Evolutionary conservation across 1,139 yeast species (phyloP), one percentile per base, ranked within the genome.

Genomic region (Spathaspora sp.): DNA sequence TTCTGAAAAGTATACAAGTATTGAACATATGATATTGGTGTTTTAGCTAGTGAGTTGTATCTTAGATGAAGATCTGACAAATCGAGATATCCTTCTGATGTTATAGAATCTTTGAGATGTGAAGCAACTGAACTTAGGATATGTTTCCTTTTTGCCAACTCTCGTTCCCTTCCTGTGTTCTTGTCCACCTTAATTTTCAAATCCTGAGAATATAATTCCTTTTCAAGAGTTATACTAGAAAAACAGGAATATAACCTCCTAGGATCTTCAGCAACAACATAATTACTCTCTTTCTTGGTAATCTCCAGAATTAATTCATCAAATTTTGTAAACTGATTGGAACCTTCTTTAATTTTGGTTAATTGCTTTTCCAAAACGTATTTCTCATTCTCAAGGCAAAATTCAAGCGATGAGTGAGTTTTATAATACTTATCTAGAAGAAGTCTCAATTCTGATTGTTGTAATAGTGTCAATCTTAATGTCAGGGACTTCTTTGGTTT

Each of bases 361-460:
- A 68, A 38, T 23, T 67, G 72, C 1, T 51, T 50, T 1, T 55
- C 46, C 23, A 61, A 51, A 31, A 46, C 24, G 1, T 53, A 52
- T 7, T 47, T 48, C 11, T 60, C 50, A 4, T 60, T 48, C 1
- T 52, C 56, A 8, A 59, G 44, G 26, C 49, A 43, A 18, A 38
- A 42, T n/a, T 26, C n/a, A n/a, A 49, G 29, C 6, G 46, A 38
- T n/a, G 43, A 43, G 17, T 47, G 24, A 23, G 41, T 37, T 49
- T 2, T 56, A 37, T 68, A 60, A 56, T 81, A 82, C 49, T 79
- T 75, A 7, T 74, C 70, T 3, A 79, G 56, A 42, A 91, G 78
- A 42, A 63, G 56, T 15, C 72, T 68, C 3, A 89, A 71, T 60
- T 91, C 97, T 61, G 85, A 88, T 55, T 84, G 83, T 54, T 87